phyloP scores from a whole-genome alignment of 352 stramenopile species.

The Phytophthora melonis region DNA sequence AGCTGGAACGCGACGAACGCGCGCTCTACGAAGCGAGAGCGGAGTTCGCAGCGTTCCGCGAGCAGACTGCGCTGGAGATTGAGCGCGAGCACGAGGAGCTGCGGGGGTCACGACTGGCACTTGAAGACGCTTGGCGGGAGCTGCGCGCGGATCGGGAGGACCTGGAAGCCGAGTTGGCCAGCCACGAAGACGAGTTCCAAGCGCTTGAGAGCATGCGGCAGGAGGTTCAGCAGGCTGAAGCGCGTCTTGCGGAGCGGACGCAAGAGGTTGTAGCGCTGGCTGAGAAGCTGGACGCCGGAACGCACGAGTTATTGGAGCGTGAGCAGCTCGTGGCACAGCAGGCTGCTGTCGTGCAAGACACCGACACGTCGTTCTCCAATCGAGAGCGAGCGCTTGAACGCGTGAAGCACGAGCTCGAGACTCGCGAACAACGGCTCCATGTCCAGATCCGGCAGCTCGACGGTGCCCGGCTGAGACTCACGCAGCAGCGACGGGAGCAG shows the following conservation, averaged over 20 bases:
- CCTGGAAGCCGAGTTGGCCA: conserved; percentile 50
- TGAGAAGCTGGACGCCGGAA: conserved; percentile 34
- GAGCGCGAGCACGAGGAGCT: conserved; percentile 38
- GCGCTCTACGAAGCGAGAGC: conserved; percentile 59
- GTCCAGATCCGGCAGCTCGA: conserved; percentile 69
- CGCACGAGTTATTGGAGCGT: conserved; percentile 30
- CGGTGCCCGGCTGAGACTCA: conserved; percentile 47
- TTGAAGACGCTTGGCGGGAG: conserved; percentile 51
- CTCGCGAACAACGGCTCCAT: conserved; percentile 60
- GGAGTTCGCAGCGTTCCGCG: conserved; percentile 59
- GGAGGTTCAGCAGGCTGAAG: conserved; percentile 49
- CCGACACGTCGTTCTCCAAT: conserved; percentile 24
- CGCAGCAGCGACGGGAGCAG: conserved; percentile 52
- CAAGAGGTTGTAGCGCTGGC: conserved; percentile 37
- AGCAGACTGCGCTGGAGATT: conserved; percentile 55
- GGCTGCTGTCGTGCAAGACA: conserved; percentile 28
- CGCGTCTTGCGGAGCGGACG: conserved; percentile 45
- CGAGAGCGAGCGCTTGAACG: conserved; percentile 40
- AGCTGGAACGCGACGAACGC: conserved; percentile 57
- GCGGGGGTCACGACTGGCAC: conserved; percentile 35
- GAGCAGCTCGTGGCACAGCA: conserved; percentile 43
- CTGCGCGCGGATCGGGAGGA: conserved; percentile 50
- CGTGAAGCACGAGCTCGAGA: conserved; percentile 56
- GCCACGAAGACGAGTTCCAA: conserved; percentile 62
- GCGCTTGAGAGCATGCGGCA: conserved; percentile 36